These are phyloP conservation scores for Diaporthe citri DNA, from an alignment of 2,329 filamentous ascomycete species.

Conservation along the genomic window DNA sequence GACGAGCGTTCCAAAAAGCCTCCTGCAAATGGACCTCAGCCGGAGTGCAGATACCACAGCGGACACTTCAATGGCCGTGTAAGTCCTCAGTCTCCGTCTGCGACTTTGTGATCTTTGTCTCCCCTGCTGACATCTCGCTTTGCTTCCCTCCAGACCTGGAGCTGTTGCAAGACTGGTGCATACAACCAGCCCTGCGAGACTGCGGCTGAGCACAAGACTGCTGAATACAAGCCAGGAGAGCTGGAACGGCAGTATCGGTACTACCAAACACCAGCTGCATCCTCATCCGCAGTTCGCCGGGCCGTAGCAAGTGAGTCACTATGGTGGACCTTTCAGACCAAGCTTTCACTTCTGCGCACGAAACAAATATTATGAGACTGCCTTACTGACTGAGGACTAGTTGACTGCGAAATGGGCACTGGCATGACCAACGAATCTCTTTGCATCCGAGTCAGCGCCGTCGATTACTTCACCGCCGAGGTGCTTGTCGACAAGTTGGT, in stretches of 20 bases:
- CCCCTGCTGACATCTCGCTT: neutral
- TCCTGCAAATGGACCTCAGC: neutral
- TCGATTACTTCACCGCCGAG: slow-evolving; percentile 64
- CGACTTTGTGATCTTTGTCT: neutral
- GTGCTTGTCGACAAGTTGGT: slow-evolving; percentile 65
- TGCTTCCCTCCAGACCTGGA: neutral
- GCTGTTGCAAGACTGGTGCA: slow-evolving; percentile 3
- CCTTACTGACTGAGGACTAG: neutral
- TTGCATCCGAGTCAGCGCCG: slow-evolving; percentile 63
- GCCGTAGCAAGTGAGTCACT: slow-evolving; percentile 24
- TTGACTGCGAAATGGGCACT: slow-evolving; percentile 70
- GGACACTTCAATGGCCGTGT: slow-evolving; percentile 19
- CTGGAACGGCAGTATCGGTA: slow-evolving; percentile 14
- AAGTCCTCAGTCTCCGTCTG: neutral
- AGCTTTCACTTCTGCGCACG: neutral
- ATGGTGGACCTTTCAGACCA: neutral
- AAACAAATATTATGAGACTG: neutral
- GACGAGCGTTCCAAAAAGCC: neutral
- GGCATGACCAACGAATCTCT: slow-evolving; percentile 59
- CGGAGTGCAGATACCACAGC: slow-evolving; percentile 16
- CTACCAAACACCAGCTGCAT: neutral
- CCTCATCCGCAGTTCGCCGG: neutral
- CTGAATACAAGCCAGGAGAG: slow-evolving; percentile 21
- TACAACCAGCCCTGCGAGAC: slow-evolving; percentile 16
- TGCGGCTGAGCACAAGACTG: neutral